phyloP scores from a whole-genome alignment of 2,329 filamentous ascomycete species.

The Alternaria sp. region DNA sequence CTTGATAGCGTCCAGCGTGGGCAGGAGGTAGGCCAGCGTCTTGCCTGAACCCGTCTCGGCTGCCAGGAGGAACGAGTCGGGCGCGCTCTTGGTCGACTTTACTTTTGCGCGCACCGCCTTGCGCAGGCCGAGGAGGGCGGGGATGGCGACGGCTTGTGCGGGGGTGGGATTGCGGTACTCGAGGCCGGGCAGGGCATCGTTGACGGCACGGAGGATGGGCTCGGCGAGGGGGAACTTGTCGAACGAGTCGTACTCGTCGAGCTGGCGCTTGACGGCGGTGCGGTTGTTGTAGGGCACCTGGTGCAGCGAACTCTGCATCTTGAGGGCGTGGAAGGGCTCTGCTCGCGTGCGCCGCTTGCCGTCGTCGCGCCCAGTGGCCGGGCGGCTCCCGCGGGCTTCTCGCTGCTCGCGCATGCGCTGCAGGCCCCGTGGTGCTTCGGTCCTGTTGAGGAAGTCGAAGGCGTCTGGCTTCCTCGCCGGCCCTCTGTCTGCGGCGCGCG shows the following conservation, averaged over 20 bases:
- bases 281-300: slow-evolving; percentile 77
- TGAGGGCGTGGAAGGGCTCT: slow-evolving; percentile 77
- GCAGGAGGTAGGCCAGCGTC: slow-evolving; percentile 89
- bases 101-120: slow-evolving; percentile 42
- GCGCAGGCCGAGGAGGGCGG: slow-evolving; percentile 71
- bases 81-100: slow-evolving; percentile 44
- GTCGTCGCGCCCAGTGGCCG: slow-evolving; percentile 23
- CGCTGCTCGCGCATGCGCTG: slow-evolving; percentile 22
- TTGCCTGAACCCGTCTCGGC: slow-evolving; percentile 98
- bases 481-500: slow-evolving; percentile 27
- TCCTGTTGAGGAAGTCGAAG: slow-evolving; percentile 44
- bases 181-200: slow-evolving; percentile 78
- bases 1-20: slow-evolving; percentile 85
- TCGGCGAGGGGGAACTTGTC: slow-evolving; percentile 80
- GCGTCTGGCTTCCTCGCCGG: slow-evolving; percentile 38
- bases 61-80: slow-evolving; percentile 78
- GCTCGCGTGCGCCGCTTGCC: slow-evolving; percentile 45
- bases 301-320: slow-evolving; percentile 86
- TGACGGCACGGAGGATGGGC: slow-evolving; percentile 72
- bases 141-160: slow-evolving; percentile 87
- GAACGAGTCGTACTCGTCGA: slow-evolving; percentile 76
- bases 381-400: slow-evolving; percentile 10
- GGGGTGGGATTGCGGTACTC: slow-evolving; percentile 82
- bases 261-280: slow-evolving; percentile 65
- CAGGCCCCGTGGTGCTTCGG: slow-evolving; percentile 35